Conservation (phyloP, 2,329 filamentous ascomycete species). For the Atkinsonella texensis region DNA sequence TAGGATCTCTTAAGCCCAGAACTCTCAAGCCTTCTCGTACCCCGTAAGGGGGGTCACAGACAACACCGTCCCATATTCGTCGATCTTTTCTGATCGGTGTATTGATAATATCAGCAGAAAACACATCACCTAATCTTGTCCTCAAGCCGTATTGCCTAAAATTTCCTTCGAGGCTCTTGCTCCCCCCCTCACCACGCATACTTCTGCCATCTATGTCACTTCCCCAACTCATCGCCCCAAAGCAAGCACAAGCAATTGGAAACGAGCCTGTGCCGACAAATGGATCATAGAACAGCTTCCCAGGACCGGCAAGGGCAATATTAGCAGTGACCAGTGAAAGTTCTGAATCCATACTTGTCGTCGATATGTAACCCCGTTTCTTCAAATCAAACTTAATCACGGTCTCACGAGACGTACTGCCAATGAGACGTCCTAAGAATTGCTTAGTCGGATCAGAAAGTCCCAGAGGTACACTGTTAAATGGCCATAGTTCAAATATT, state of each 20-base stretch:
- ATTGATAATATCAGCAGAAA: constrained; percentile 81
- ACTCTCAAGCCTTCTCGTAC: constrained; percentile 87
- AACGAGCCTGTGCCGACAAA: constrained; percentile 96
- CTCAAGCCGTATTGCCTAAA: constrained; percentile 72
- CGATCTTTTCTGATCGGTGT: constrained; percentile 51
- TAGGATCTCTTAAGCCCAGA: constrained; percentile 61
- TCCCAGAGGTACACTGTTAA: constrained; percentile 34
- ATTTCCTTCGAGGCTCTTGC: constrained; percentile 49
- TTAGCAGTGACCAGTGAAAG: constrained; percentile 86
- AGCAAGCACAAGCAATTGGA: constrained; percentile 78
- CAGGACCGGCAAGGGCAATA: constrained; percentile 68
- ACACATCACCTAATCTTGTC: constrained; percentile 58
- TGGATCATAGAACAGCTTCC: constrained; percentile 83
- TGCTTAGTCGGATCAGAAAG: constrained; percentile 43
- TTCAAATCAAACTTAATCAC: constrained; percentile 76
- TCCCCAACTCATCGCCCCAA: constrained; percentile 71
- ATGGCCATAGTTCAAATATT: constrained; percentile 71
- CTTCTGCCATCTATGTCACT: constrained; percentile 90
- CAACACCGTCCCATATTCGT: constrained; percentile 73
- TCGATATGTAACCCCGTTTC: constrained; percentile 86
- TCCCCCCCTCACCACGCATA: constrained; percentile 58
- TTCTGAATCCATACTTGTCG: constrained; percentile 95
- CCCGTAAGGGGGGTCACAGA: constrained; percentile 94
- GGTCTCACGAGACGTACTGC: constrained; percentile 52
- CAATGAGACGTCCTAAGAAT: constrained; percentile 64